Base-by-base conservation (phyloP, 2,329 filamentous ascomycete genomes). In the Aureobasidium sp. region DNA sequence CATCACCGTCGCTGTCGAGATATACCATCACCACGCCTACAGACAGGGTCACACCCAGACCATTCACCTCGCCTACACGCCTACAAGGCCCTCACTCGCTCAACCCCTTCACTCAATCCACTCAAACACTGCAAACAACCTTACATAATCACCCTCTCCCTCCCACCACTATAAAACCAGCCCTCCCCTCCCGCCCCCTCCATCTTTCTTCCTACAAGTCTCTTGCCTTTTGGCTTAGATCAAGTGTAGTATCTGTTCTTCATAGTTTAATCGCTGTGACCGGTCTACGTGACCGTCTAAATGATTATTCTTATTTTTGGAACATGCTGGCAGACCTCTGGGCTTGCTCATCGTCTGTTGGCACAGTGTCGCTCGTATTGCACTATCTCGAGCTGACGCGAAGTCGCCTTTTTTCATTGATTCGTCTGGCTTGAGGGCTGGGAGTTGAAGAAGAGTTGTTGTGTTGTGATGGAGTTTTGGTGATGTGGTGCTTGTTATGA, bases 261-360 rank as follows among this genome's bases (percentile, higher is more conserved):
- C 90, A 51, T 87, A 92, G 89, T 91, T 91, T 92, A 91, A 91
- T 91, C 87, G 88, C 88, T 92, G 88, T 88, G 89, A 91, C 83
- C 82, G 81, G 80, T 81, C 85, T 84, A 89, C 79, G 81, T 25
- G 85, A 25, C 52, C 80, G 80, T 80, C 80, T 81, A 84, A 82
- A 81, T 85, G 87, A 90, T 92, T 91, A 90, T 84, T 85, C 87
- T 81, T 82, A 90, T 92, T 89, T 87, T 90, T 90, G 80, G 68
- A 75, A 64, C 69, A 64, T 68, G 82, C 70, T 76, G 73, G 72
- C 68, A 72, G 75, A 71, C 82, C 86, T 83, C 87, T 88, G 85
- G 81, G 86, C 87, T 89, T 88, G 87, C 86, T 78, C 81, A 88
- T 82, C 31, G 82, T 75, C 74, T 41, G 73, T 72, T 73, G 71